phyloP scores from a whole-genome alignment of 1,284 basidiomycete species.

The Trichosporon coremiiforme region DNA sequence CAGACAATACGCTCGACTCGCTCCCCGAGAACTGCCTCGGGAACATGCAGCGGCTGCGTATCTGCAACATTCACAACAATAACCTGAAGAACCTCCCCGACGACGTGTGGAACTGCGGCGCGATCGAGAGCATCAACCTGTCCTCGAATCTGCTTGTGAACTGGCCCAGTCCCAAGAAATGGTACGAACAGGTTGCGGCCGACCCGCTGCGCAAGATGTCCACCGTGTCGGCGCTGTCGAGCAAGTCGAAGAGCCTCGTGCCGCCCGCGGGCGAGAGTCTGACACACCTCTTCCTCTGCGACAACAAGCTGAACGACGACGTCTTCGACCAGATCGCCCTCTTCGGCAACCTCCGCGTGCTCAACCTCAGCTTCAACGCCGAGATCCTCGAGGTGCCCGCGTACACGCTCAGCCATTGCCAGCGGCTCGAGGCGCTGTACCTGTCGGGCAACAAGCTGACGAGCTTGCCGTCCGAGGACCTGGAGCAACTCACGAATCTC shows the following conservation, averaged over 20 bases:
- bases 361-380: constrained; percentile 95
- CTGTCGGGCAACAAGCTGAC: constrained; percentile 91
- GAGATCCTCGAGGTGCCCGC: constrained; percentile 80
- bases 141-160: constrained; percentile 81
- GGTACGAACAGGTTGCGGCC: constrained; percentile 34
- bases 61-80: constrained; percentile 88
- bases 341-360: constrained; percentile 72
- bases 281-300: constrained; percentile 74
- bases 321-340: constrained; percentile 73
- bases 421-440: constrained; percentile 79
- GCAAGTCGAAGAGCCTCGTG: constrained; percentile 58
- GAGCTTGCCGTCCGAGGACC: constrained; percentile 83
- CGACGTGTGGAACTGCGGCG: constrained; percentile 81
- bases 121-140: constrained; percentile 74
- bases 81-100: constrained; percentile 76
- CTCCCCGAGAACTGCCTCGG: constrained; percentile 76
- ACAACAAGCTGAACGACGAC: constrained; percentile 86
- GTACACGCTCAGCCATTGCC: constrained; percentile 71
- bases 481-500: constrained; percentile 69
- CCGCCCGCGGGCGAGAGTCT: constrained; percentile 34
- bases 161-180: constrained; percentile 68
- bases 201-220: constrained; percentile 35
- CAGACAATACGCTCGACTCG: constrained; percentile 80
- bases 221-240: constrained; percentile 59
- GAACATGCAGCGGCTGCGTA: constrained; percentile 71